Percentiles rank a stretch among this genome's conserved stretches.
These are phyloP conservation scores for Ruellia speciosa DNA, from an alignment of 305 asterid species.

Conservation along the genomic window DNA sequence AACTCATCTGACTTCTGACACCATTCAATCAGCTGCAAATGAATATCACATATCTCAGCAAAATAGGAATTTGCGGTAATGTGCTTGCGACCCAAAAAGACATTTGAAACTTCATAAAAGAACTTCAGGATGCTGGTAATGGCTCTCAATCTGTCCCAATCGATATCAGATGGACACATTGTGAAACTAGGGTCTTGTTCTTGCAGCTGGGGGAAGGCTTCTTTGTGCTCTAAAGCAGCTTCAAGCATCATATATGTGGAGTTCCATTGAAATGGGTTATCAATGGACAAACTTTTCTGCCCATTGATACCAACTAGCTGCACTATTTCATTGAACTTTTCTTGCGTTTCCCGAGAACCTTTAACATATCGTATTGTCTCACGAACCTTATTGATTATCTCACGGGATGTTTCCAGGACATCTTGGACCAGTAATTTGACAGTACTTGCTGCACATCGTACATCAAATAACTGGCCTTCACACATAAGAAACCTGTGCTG, in stretches of 20 bases:
- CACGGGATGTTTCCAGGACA: slow-evolving; percentile 52
- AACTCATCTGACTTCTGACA: slow-evolving; percentile 82
- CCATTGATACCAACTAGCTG: slow-evolving; percentile 46
- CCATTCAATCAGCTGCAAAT: slow-evolving; percentile 78
- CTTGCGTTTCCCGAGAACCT: slow-evolving; percentile 53
- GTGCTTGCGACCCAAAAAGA: slow-evolving; percentile 55
- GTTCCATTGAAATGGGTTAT: slow-evolving; percentile 67
- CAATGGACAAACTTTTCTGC: slow-evolving; percentile 44
- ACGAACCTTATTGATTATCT: slow-evolving; percentile 57
- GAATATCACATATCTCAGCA: slow-evolving; percentile 79
- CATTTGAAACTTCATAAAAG: slow-evolving; percentile 67
- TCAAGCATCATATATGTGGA: slow-evolving; percentile 80
- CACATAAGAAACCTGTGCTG: slow-evolving; percentile 73
- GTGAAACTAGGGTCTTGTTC: slow-evolving; percentile 57
- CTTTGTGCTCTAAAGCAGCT: slow-evolving; percentile 63
- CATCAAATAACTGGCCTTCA: slow-evolving; percentile 81
- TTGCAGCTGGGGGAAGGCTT: slow-evolving; percentile 62
- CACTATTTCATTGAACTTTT: slow-evolving; percentile 67
- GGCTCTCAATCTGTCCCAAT: slow-evolving; percentile 74
- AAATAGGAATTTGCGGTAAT: slow-evolving; percentile 71
- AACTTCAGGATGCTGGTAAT: slow-evolving; percentile 61
- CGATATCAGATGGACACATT: slow-evolving; percentile 46
- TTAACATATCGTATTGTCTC: slow-evolving; percentile 57
- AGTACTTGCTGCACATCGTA: slow-evolving; percentile 76
- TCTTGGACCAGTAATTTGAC: slow-evolving; percentile 71